Percentiles rank a stretch among this genome's conserved stretches.
Evolutionary conservation across 163 green algal genomes (phyloP).

Genomic region (Picocystis sp.): DNA sequence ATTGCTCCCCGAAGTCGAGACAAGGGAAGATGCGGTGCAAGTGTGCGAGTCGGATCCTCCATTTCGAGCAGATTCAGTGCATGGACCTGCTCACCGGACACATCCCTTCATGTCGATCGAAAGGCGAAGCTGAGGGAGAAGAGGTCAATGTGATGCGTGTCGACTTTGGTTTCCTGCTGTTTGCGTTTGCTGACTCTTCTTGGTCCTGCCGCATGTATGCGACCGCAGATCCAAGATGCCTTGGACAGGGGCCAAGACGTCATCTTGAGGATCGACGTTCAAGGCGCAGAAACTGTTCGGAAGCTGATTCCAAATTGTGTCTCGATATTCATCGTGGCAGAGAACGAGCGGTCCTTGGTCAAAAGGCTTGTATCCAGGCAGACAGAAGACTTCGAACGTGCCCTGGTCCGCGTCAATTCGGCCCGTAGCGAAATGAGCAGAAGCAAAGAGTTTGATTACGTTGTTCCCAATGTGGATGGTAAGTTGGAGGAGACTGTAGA

Average conservation of each 20-base stretch:
- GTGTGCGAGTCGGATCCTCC: no score
- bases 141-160: no score
- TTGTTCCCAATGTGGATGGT: constrained; percentile 72
- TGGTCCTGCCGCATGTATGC: background rate
- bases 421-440: constrained; percentile 38
- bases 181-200: background rate
- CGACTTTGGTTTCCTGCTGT: background rate
- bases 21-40: no score
- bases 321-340: constrained; percentile 73
- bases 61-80: no score
- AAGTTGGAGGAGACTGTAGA: constrained; percentile 53
- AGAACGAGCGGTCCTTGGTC: constrained; percentile 59
- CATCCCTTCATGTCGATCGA: no score
- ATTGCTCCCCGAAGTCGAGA: no score
- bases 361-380: constrained; percentile 58
- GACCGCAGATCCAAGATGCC: constrained; percentile 46
- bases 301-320: constrained; percentile 51
- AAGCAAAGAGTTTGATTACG: constrained; percentile 60
- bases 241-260: constrained; percentile 59
- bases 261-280: constrained; percentile 50
- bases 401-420: constrained; percentile 37
- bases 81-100: no score
- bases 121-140: no score
- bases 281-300: constrained; percentile 69
- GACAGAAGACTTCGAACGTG: constrained; percentile 48